These are phyloP conservation scores for Rutstroemia sydowiana DNA, from an alignment of 2,329 filamentous ascomycete species.

Conservation along the genomic window DNA sequence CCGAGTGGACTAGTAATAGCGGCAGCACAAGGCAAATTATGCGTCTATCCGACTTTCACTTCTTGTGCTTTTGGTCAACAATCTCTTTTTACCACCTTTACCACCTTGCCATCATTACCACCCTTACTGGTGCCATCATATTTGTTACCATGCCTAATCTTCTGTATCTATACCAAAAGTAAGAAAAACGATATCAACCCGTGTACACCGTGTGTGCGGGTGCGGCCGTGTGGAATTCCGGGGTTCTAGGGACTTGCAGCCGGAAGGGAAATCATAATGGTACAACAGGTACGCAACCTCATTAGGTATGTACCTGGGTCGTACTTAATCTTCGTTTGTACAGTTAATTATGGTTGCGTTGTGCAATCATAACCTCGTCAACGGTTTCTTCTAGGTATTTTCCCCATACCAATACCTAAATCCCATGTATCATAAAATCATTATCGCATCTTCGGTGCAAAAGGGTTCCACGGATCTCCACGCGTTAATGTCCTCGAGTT, in stretches of 20 bases:
- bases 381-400: not conserved
- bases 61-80: not conserved
- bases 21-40: not conserved
- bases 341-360: slow-evolving; percentile 1
- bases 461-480: slow-evolving; percentile 1
- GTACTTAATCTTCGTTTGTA: slow-evolving; percentile 9
- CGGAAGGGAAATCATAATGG: slow-evolving; percentile 7
- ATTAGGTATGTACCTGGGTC: not conserved
- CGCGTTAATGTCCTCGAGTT: slow-evolving; percentile 9
- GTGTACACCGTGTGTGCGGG: slow-evolving; percentile 4
- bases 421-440: slow-evolving; percentile 5
- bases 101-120: too few relatives aligned
- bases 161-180: not conserved
- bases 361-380: slow-evolving; percentile 7
- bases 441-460: slow-evolving; percentile 4
- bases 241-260: slow-evolving; percentile 8
- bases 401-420: not conserved
- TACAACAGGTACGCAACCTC: slow-evolving; percentile 6
- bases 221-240: slow-evolving; percentile 11
- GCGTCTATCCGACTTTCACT: not conserved
- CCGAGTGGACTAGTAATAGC: too few relatives aligned
- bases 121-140: too few relatives aligned
- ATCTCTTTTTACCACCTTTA: not conserved
- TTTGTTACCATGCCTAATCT: not conserved
- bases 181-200: not conserved